Evolutionary conservation across 805 yeast species (phyloP).

Genomic region (Pichia kluyveri): DNA sequence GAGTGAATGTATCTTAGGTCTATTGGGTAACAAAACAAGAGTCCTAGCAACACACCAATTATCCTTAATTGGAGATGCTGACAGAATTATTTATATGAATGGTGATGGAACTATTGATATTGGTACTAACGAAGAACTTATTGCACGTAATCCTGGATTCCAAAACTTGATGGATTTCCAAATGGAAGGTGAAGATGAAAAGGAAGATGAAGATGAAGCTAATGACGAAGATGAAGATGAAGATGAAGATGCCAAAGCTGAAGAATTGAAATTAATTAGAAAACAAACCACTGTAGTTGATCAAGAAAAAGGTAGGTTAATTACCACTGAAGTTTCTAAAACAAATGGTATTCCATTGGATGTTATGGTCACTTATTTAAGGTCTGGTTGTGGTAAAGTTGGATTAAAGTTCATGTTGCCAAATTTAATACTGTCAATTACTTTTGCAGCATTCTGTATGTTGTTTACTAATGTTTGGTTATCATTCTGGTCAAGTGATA

Average conservation of each 20-base stretch:
- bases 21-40: constrained; percentile 50
- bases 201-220: neutral
- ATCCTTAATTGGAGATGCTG: constrained; percentile 58
- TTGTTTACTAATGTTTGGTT: constrained; percentile 68
- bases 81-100: constrained; percentile 55
- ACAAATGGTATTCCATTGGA: constrained; percentile 30
- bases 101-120: constrained; percentile 51
- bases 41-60: constrained; percentile 79
- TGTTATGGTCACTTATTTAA: too few relatives aligned
- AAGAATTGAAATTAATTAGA: constrained; percentile 15
- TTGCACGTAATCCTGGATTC: constrained; percentile 36
- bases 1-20: constrained; percentile 54
- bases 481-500: constrained; percentile 80
- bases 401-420: too few relatives aligned
- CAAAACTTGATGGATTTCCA: constrained; percentile 38
- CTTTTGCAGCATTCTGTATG: constrained; percentile 34
- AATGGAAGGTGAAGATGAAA: constrained; percentile 9
- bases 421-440: too few relatives aligned
- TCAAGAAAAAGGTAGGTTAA: too few relatives aligned
- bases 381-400: constrained; percentile 45
- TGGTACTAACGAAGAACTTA: constrained; percentile 53
- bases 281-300: constrained; percentile 18
- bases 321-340: too few relatives aligned
- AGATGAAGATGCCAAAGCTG: constrained; percentile 18
- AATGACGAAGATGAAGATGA: constrained; percentile 22